Conservation (phyloP, 176 grass and related monocot genomes). For the Oryza brachyantha region DNA sequence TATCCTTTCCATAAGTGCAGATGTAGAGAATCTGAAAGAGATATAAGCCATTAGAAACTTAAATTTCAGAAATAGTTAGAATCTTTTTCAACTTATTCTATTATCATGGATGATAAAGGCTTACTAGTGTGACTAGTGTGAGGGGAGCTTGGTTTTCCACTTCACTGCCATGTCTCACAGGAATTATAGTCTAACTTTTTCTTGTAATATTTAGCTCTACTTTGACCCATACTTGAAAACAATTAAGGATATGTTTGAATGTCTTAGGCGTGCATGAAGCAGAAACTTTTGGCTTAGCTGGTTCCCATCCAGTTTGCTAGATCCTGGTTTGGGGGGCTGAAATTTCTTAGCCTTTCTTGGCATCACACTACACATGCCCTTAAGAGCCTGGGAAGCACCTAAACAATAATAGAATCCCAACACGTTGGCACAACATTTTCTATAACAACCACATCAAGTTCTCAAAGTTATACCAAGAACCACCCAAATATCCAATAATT, state of each 20-base stretch:
- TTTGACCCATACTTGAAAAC: neutral
- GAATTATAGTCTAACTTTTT: neutral
- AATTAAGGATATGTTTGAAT: neutral
- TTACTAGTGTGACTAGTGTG: neutral
- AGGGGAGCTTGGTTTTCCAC: neutral
- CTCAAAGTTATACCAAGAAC: neutral
- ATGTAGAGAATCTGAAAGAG: constrained; percentile 69
- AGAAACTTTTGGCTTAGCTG: neutral
- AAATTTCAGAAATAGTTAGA: neutral
- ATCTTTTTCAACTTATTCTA: neutral
- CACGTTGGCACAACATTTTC: neutral
- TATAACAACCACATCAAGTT: neutral
- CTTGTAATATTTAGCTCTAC: neutral
- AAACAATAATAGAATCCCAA: neutral
- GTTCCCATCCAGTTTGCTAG: neutral
- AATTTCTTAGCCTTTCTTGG: neutral
- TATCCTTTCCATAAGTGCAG: constrained; percentile 92
- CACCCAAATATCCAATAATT: neutral
- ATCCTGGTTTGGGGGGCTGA: neutral
- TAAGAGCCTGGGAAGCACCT: too few relatives aligned
- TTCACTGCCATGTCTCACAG: neutral
- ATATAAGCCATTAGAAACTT: constrained; percentile 10
- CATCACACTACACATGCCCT: neutral
- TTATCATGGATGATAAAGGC: neutral
- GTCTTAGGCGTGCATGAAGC: neutral